phyloP scores from a whole-genome alignment of 352 stramenopile species.

The Phytophthora cactorum region DNA sequence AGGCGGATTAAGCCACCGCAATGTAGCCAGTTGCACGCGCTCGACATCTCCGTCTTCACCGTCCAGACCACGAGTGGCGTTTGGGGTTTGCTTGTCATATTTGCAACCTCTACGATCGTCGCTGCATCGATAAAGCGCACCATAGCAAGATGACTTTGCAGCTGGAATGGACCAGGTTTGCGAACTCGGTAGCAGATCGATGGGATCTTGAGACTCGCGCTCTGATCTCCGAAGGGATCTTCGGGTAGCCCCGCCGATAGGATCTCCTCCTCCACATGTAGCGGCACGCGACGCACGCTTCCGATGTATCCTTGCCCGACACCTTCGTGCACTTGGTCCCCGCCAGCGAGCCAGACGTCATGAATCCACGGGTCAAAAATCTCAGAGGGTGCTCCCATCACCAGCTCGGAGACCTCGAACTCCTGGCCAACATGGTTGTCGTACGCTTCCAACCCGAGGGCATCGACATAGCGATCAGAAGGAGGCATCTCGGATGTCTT shows the following conservation, averaged over 20 bases:
- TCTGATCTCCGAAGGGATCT: conserved; percentile 21
- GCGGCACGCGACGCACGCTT: conserved; percentile 48
- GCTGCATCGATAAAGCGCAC: conserved; percentile 55
- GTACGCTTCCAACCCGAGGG: conserved; percentile 47
- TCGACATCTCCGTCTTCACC: conserved; percentile 37
- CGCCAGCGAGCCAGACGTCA: conserved; percentile 47
- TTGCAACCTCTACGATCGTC: background rate
- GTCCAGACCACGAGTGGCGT: conserved; percentile 57
- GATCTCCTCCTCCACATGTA: conserved; percentile 67
- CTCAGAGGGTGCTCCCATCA: conserved; percentile 32
- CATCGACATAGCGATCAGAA: conserved; percentile 44
- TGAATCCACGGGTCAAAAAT: conserved; percentile 63
- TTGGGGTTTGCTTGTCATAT: conserved; percentile 1
- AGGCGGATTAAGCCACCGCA: conserved; percentile 45
- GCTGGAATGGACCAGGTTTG: conserved; percentile 47
- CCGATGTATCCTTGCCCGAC: conserved; percentile 48
- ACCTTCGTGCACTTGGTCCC: conserved; percentile 44
- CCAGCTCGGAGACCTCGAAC: conserved; percentile 47
- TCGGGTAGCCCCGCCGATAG: conserved; percentile 50
- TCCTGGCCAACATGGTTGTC: conserved; percentile 52
- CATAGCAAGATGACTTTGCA: conserved; percentile 56
- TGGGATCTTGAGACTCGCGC: conserved; percentile 33
- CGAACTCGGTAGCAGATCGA: conserved; percentile 60
- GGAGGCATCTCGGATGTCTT: background rate
- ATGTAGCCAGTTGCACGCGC: conserved; percentile 27